Evolutionary conservation across 331 rosid species (phyloP).

Genomic region (Rhamnella rubrinervis): DNA sequence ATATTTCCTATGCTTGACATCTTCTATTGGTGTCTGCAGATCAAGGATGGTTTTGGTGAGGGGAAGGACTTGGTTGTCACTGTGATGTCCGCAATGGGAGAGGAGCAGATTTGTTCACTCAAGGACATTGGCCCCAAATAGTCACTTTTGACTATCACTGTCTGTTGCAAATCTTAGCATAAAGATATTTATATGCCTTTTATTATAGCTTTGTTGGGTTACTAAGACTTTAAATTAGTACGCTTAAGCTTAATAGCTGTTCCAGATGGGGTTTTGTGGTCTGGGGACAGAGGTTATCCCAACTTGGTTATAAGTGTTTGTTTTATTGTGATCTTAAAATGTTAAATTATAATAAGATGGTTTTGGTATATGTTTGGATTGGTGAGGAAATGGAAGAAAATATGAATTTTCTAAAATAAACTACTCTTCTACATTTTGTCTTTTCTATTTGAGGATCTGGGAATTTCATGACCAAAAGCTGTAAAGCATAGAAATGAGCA

Average conservation of each 20-base stretch:
- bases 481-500: too few relatives aligned
- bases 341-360: constrained; percentile 6
- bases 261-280: constrained; percentile 37
- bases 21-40: constrained; percentile 30
- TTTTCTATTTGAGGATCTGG: too few relatives aligned
- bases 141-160: constrained; percentile 6
- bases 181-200: not conserved
- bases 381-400: not conserved
- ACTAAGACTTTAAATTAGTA: constrained; percentile 12
- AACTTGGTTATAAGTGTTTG: constrained; percentile 18
- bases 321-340: constrained; percentile 19
- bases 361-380: not conserved
- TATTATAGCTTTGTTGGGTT: not conserved
- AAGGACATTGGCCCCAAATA: constrained; percentile 78
- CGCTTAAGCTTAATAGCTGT: constrained; percentile 17
- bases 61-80: constrained; percentile 73
- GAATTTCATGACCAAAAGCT: too few relatives aligned
- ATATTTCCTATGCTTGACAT: not conserved
- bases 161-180: too few relatives aligned
- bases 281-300: constrained; percentile 25
- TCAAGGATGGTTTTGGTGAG: constrained; percentile 70
- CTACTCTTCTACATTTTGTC: too few relatives aligned
- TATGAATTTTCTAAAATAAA: too few relatives aligned
- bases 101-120: constrained; percentile 71
- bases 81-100: constrained; percentile 86